A percentile compares a stretch with the other conserved stretches of the same genome.
These are phyloP conservation scores for Leishmania gerbilli DNA, from an alignment of 208 protist species.

Conservation along the genomic window DNA sequence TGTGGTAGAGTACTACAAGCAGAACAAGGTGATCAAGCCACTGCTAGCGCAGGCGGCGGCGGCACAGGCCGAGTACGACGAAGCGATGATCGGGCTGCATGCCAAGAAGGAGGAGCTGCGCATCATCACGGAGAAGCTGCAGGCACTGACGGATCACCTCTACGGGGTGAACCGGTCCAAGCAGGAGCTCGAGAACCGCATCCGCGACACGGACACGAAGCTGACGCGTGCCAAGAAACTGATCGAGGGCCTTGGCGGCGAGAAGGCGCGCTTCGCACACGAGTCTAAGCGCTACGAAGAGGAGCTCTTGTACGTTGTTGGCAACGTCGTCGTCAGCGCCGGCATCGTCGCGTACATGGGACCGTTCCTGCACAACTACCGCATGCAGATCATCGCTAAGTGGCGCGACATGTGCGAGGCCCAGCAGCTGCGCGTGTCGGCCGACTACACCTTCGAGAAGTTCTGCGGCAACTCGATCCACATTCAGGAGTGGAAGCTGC, in stretches of 20 bases:
- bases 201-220: slow-evolving; percentile 94
- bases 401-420: slow-evolving; percentile 84
- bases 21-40: slow-evolving; percentile 96
- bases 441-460: slow-evolving; percentile 82
- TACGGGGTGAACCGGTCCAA: slow-evolving; percentile 90
- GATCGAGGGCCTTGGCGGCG: slow-evolving; percentile 94
- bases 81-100: slow-evolving; percentile 86
- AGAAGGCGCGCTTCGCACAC: slow-evolving; percentile 93
- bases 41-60: slow-evolving; percentile 87
- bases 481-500: slow-evolving; percentile 93
- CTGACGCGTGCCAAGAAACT: slow-evolving; percentile 95
- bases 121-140: slow-evolving; percentile 91
- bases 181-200: slow-evolving; percentile 90
- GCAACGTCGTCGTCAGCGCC: slow-evolving; percentile 95
- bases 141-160: slow-evolving; percentile 78
- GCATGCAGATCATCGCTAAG: slow-evolving; percentile 57
- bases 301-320: slow-evolving; percentile 87
- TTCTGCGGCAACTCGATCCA: slow-evolving; percentile 92
- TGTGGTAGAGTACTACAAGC: slow-evolving; percentile 98
- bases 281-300: slow-evolving; percentile 82
- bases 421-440: slow-evolving; percentile 75
- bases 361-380: slow-evolving; percentile 94
- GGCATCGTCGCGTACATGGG: slow-evolving; percentile 97
- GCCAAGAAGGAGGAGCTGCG: slow-evolving; percentile 93
- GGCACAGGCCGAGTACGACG: slow-evolving; percentile 87